Evolutionary conservation across 2,329 filamentous ascomycete genomes (phyloP).

Genomic region (Aspergillus arachidicola): DNA sequence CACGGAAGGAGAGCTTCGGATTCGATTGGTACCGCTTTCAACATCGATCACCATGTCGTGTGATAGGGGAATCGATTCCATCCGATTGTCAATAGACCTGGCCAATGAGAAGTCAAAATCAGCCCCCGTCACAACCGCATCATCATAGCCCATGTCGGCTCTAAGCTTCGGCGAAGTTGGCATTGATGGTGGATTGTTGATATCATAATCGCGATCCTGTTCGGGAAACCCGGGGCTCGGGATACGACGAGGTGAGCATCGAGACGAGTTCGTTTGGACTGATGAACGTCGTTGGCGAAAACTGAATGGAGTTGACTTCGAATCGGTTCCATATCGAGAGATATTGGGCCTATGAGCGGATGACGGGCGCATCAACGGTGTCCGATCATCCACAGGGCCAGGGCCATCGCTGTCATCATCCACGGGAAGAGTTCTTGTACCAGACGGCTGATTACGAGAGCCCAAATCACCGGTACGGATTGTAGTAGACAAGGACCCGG

Average conservation of each 20-base stretch:
- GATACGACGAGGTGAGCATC: conserved; percentile 31
- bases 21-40: conserved; percentile 32
- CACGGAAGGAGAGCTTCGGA: conserved; percentile 31
- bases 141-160: conserved; percentile 56
- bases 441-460: conserved; percentile 38
- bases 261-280: conserved; percentile 31
- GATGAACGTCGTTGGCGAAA: conserved; percentile 31
- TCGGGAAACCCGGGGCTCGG: conserved; percentile 25
- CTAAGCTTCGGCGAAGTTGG: conserved; percentile 60
- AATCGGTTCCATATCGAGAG: conserved; percentile 39
- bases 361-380: conserved; percentile 53
- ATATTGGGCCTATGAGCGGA: conserved; percentile 37
- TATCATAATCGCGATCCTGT: conserved; percentile 54
- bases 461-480: conserved; percentile 49
- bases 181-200: conserved; percentile 67
- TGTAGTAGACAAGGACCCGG: conserved; percentile 32
- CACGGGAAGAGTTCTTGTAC: conserved; percentile 24
- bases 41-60: conserved; percentile 51
- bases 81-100: conserved; percentile 40
- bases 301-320: conserved; percentile 27
- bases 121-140: conserved; percentile 51
- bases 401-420: conserved; percentile 32
- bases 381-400: conserved; percentile 53
- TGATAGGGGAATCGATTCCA: conserved; percentile 29
- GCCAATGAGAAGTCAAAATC: conserved; percentile 44